Base-by-base conservation (phyloP, 164 flowering plant genomes). In the Vitis rupestris region DNA sequence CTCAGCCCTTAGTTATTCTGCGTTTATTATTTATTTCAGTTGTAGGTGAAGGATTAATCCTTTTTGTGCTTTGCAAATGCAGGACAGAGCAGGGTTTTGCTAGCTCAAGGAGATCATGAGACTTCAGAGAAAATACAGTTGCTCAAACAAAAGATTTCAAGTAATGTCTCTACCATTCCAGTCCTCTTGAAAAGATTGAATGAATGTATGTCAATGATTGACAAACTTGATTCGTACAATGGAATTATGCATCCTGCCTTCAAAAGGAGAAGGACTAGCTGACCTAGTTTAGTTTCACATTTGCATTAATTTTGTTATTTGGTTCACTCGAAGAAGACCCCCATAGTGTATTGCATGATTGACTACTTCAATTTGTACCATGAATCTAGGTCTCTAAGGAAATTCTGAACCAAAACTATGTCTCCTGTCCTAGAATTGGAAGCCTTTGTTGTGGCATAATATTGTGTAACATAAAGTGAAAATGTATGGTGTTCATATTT, bases 161-260 rank as follows among this genome's bases (percentile, higher is more conserved):
- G 69, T 48, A 92, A 90, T 77, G 52, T 76, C 12, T 69, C 88
- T 48, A 75, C 84, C 10, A 71, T 87, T 78, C 92, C 88, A 37
- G 10, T 69, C 23, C 70, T 84, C 56, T 66, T 86, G 72, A 84
- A 85, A 75, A 85, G 92, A 70, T 72, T 88, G 90, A 82, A 82
- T 58, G 93, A 88, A 13, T 85, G 86, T 71, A 84, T 85, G 64
- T 72, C 83, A 37, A 82, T 59, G 72, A 84, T 87, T 4, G 90
- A 88, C 66, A 83, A 81, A 59, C 84, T 90, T 61, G 83, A 80
- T 50, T 66, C 84, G 1, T 66, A 55, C 70, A 75, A 77, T 58
- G 79, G 50, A 63, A 73, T 57, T 66, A 77, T 82, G n/a, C 85
- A 82, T 75, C 88, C 92, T 60, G 90, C 82, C 48, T 92, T 92